Base-by-base conservation (phyloP, 345 rosid species). In the Melaleuca alternifolia region DNA sequence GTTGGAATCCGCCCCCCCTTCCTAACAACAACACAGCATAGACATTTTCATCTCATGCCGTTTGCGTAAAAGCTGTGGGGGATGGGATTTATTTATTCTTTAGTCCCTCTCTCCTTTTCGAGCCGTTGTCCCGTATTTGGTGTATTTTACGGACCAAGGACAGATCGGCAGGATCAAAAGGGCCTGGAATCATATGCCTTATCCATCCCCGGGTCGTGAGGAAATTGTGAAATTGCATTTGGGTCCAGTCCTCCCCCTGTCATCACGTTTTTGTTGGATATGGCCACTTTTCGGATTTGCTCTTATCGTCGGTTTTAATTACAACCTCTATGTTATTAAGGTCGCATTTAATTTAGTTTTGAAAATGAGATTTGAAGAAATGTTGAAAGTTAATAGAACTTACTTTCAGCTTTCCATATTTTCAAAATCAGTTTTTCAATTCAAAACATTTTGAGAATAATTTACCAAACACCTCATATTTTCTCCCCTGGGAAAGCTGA, bases 1-100 rank as follows among this genome's bases (percentile, higher is more conserved):
- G 7, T 90, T 90, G 87, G 90, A 88, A 53, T 94, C 95, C 95
- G 95, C 87, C 90, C 24, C 84, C 48, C 54, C 9, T 23, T 37
- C 56, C 28, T 77, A n/a, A 5, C n/a, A n/a, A n/a, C n/a, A n/a
- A n/a, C 85, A 23, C 71, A 5, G 15, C 79, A 12, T 11, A 0
- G 33, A 8, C 53, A 6, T 3, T 28, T n/a, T 48, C 48, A 21
- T 51, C 71, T 15, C 16, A 14, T 51, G 90, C 89, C 83, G 90
- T 83, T 51, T 57, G 52, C 51, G 28, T 16, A 12, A 81, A 81
- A 65, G 46, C 79, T 5, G 12, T 2, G 24, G 76, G 75, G 79
- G 79, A 20, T 10, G 41, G 41, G 41, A 8, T 30, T 30, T n/a
- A n/a, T 13, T 65, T 33, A 16, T 4, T 16, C 26, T 71, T 37